phyloP scores from a whole-genome alignment of 208 protist genomes.

The Strigomonas oncopelti region DNA sequence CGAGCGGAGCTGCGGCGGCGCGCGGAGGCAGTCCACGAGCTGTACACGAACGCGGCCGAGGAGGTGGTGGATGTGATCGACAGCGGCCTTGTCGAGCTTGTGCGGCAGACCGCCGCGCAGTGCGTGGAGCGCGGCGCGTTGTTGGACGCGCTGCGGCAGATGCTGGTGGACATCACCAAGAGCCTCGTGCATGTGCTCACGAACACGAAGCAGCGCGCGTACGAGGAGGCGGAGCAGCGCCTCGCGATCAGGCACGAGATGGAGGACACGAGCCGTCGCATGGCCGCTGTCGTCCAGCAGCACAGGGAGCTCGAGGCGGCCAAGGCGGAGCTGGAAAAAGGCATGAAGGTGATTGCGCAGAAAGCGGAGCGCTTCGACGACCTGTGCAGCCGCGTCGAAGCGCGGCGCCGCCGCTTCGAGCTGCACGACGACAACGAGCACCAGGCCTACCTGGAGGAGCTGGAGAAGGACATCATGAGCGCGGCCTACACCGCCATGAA shows the following conservation, averaged over 20 bases:
- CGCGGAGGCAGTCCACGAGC: conserved; percentile 39
- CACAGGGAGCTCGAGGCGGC: conserved; percentile 17
- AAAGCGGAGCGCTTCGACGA: conserved; percentile 75
- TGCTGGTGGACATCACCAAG: conserved; percentile 52
- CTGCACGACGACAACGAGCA: conserved; percentile 57
- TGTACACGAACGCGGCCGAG: conserved; percentile 59
- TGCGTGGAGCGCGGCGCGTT: conserved; percentile 82
- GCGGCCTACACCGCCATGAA: conserved; percentile 50
- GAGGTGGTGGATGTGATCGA: conserved; percentile 63
- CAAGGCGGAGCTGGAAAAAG: conserved; percentile 15
- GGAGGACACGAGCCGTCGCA: background rate
- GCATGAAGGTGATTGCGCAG: conserved; percentile 37
- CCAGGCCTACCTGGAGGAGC: conserved; percentile 47
- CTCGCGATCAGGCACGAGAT: conserved; percentile 14
- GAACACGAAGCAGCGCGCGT: conserved; percentile 60
- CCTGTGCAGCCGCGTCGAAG: conserved; percentile 55
- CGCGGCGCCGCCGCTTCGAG: conserved; percentile 55
- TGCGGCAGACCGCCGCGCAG: conserved; percentile 51
- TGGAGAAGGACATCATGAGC: conserved; percentile 59
- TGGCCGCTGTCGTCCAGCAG: conserved; percentile 24
- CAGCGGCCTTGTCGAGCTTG: conserved; percentile 74
- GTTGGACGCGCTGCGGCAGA: conserved; percentile 73
- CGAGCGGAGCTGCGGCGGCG: conserved; percentile 25
- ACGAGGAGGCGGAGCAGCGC: conserved; percentile 33
- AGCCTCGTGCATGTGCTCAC: conserved; percentile 54